phyloP scores from a whole-genome alignment of 805 yeast species.

The Starmerella cellae region DNA sequence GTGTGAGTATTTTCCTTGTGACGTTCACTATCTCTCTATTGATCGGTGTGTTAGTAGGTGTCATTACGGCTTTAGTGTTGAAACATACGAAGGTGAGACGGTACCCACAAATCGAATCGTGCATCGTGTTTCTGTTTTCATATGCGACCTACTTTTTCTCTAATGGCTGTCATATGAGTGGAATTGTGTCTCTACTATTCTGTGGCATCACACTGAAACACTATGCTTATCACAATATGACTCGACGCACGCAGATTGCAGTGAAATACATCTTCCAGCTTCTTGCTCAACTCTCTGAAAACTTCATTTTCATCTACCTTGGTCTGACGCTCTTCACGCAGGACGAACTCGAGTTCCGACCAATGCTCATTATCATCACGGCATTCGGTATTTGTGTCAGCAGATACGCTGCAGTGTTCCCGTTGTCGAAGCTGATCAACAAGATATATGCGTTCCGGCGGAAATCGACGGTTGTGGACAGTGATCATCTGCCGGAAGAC shows the following conservation, averaged over 20 bases:
- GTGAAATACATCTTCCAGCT: slow-evolving; percentile 89
- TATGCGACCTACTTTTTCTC: slow-evolving; percentile 95
- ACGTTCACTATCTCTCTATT: slow-evolving; percentile 82
- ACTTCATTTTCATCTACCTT: slow-evolving; percentile 87
- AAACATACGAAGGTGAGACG: slow-evolving; percentile 89
- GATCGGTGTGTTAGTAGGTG: slow-evolving; percentile 80
- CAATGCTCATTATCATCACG: slow-evolving; percentile 79
- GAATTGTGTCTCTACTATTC: slow-evolving; percentile 84
- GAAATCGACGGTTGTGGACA: slow-evolving; percentile 3
- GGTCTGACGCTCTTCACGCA: slow-evolving; percentile 93
- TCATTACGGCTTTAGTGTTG: slow-evolving; percentile 73
- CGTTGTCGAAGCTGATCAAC: slow-evolving; percentile 72
- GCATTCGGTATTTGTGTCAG: slow-evolving; percentile 85
- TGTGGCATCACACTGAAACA: slow-evolving; percentile 96
- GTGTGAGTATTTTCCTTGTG: slow-evolving; percentile 84
- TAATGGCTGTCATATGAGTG: slow-evolving; percentile 98
- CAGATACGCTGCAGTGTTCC: slow-evolving; percentile 95
- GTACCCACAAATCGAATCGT: slow-evolving; percentile 94
- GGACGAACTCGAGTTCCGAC: slow-evolving; percentile 89
- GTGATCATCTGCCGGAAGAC: slow-evolving; percentile 30
- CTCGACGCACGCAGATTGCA: slow-evolving; percentile 91
- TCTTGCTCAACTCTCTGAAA: slow-evolving; percentile 88
- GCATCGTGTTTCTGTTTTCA: slow-evolving; percentile 77
- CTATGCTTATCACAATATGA: slow-evolving; percentile 95
- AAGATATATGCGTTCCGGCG: slow-evolving; percentile 55